Evolutionary conservation across 768 basidiomycete genomes (phyloP).

Genomic region (Lactarius evosmus): DNA sequence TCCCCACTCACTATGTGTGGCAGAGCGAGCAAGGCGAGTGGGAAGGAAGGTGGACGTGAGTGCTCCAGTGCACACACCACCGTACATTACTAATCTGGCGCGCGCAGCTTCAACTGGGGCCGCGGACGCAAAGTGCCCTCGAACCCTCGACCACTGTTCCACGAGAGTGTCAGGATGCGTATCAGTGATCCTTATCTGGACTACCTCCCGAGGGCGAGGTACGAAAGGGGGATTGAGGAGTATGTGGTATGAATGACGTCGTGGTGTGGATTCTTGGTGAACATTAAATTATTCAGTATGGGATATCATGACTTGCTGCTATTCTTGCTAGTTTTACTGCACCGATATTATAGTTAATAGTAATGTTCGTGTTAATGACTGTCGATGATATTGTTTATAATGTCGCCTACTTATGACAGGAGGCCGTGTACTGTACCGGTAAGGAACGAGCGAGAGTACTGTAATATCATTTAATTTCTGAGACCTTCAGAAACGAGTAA

Average conservation of each 20-base stretch:
- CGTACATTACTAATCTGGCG: not conserved
- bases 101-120: slow-evolving; percentile 52
- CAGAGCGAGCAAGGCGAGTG: slow-evolving; percentile 56
- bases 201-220: slow-evolving; percentile 59
- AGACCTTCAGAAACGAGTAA: too few relatives aligned
- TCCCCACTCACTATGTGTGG: slow-evolving; percentile 53
- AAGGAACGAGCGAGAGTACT: too few relatives aligned
- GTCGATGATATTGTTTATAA: too few relatives aligned
- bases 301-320: not conserved
- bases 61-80: slow-evolving; percentile 12
- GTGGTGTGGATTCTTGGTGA: not conserved
- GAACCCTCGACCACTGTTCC: slow-evolving; percentile 50
- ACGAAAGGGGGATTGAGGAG: slow-evolving; percentile 44
- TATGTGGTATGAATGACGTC: slow-evolving; percentile 41
- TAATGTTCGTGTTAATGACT: too few relatives aligned
- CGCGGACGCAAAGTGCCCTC: slow-evolving; percentile 49
- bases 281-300: too few relatives aligned
- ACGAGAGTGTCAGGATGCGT: slow-evolving; percentile 59
- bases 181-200: slow-evolving; percentile 45
- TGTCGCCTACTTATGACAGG: too few relatives aligned
- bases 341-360: too few relatives aligned
- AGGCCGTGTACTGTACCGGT: too few relatives aligned
- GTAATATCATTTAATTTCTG: too few relatives aligned
- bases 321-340: not conserved
- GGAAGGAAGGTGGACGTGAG: slow-evolving; percentile 56